Base-by-base conservation (phyloP, 306 rosid species). In the Pueraria montana region DNA sequence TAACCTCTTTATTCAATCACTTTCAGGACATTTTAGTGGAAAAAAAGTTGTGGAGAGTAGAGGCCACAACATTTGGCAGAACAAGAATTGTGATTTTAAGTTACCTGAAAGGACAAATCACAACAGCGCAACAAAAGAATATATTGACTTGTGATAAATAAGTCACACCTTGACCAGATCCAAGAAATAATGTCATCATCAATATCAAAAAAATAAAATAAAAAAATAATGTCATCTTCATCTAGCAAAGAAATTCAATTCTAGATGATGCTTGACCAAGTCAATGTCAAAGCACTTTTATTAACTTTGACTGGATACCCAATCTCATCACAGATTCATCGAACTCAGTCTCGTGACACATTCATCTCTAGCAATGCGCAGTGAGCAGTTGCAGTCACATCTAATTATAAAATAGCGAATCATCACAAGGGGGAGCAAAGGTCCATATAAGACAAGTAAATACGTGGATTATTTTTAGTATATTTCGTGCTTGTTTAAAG, bases 211-310 rank as follows among this genome's bases (percentile, higher is more conserved):
- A n/a, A n/a, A n/a, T n/a, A n/a, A n/a, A n/a, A n/a, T n/a, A n/a
- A n/a, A n/a, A n/a, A n/a, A n/a, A n/a, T 30, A 34, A 34, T 5
- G 40, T 5, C 40, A 34, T 34, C 40, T 34, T 32, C 20, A 64
- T 16, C 0, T 32, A 16, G 8, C 71, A 12, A 46, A 20, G 23
- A 66, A 77, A 64, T 63, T 82, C 68, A 63, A 65, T 65, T 80
- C 13, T 80, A 32, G 76, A 65, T 76, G 72, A 80, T 76, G 48
- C 26, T 64, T 20, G 66, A 76, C 72, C 46, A 67, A 81, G 87
- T 86, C 89, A 80, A 66, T 38, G 90, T 87, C 89, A 81, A 83
- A 79, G 40, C 48, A 36, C 83, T 76, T 38, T 26, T 36, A 36
- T 36, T 38, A 53, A 42, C 62, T 42, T 43, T 50, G 74, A 76